Conservation (phyloP, 495 filamentous ascomycete genomes). For the Coniosporium apollinis region DNA sequence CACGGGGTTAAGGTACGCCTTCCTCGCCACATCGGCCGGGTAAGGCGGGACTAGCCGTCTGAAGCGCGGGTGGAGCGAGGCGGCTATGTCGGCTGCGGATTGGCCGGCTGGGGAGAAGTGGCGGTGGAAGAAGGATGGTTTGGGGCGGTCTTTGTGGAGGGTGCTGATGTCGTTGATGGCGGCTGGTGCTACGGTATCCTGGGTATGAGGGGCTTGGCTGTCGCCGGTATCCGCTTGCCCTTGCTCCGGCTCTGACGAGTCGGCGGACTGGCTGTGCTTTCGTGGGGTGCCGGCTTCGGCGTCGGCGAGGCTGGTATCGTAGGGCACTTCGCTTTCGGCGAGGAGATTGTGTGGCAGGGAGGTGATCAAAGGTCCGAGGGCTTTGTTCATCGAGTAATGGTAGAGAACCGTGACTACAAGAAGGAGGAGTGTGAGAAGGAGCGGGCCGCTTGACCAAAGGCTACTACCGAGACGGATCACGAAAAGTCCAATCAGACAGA, state of each 20-base stretch:
- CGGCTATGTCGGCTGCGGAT: conserved; percentile 8
- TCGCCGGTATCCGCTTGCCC: not conserved
- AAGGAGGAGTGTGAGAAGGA: conserved; percentile 17
- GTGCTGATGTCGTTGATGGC: no score
- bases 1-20: conserved; percentile 67
- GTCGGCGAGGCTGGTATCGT: conserved; percentile 6
- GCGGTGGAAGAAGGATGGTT: not conserved
- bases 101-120: conserved; percentile 2
- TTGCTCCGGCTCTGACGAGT: not conserved
- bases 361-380: conserved; percentile 17
- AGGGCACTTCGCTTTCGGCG: conserved; percentile 11
- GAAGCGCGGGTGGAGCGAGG: conserved; percentile 8
- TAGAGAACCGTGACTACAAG: conserved; percentile 18
- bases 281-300: not conserved
- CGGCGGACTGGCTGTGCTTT: not conserved
- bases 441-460: conserved; percentile 4
- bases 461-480: not conserved
- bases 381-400: conserved; percentile 13
- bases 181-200: not conserved
- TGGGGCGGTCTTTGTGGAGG: no score
- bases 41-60: conserved; percentile 11
- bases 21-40: conserved; percentile 12
- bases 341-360: conserved; percentile 20
- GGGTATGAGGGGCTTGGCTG: not conserved
- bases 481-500: conserved; percentile 24